Evolutionary conservation across 352 stramenopile species (phyloP).

Genomic region (Phytophthora sojae): DNA sequence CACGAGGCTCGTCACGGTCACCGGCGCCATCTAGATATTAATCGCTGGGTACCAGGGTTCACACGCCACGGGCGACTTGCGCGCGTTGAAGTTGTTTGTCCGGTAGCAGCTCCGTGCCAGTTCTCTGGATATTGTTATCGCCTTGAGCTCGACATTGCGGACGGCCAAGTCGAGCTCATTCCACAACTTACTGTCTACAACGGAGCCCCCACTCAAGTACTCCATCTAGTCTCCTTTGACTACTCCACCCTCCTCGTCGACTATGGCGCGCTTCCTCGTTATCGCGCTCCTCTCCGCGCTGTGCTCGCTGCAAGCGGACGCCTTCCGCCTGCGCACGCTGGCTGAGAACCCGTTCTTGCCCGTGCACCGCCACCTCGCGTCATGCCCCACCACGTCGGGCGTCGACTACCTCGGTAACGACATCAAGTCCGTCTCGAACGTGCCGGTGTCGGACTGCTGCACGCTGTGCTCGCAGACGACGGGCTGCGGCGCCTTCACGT

Average conservation of each 20-base stretch:
- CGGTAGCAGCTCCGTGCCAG: slow-evolving; percentile 10
- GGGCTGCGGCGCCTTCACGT: slow-evolving; percentile 34
- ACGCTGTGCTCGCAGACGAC: slow-evolving; percentile 28
- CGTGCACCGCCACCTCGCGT: slow-evolving; percentile 24
- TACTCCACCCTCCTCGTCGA: slow-evolving; percentile 7
- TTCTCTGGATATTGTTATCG: slow-evolving; percentile 17
- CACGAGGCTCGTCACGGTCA: slow-evolving; percentile 9
- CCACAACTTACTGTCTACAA: slow-evolving; percentile 29
- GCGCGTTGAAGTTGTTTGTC: slow-evolving; percentile 20
- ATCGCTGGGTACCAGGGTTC: not conserved
- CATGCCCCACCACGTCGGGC: slow-evolving; percentile 35
- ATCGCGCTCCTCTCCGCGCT: slow-evolving; percentile 23
- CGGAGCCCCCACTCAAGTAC: slow-evolving; percentile 17
- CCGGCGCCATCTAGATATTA: slow-evolving; percentile 3
- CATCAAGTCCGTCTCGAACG: slow-evolving; percentile 31
- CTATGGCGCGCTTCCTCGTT: slow-evolving; percentile 22
- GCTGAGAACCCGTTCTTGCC: slow-evolving; percentile 28
- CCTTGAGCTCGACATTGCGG: not conserved
- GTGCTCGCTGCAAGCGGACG: slow-evolving; percentile 24
- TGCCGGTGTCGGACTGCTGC: slow-evolving; percentile 35
- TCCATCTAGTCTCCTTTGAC: slow-evolving; percentile 27
- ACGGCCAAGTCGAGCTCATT: slow-evolving; percentile 13
- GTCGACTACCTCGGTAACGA: slow-evolving; percentile 62
- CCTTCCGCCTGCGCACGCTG: slow-evolving; percentile 25
- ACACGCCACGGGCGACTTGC: slow-evolving; percentile 4